Percentiles rank a stretch among this genome's conserved stretches.
Conservation (phyloP, 495 filamentous ascomycete species). For the Opeltia flavorubescens region DNA sequence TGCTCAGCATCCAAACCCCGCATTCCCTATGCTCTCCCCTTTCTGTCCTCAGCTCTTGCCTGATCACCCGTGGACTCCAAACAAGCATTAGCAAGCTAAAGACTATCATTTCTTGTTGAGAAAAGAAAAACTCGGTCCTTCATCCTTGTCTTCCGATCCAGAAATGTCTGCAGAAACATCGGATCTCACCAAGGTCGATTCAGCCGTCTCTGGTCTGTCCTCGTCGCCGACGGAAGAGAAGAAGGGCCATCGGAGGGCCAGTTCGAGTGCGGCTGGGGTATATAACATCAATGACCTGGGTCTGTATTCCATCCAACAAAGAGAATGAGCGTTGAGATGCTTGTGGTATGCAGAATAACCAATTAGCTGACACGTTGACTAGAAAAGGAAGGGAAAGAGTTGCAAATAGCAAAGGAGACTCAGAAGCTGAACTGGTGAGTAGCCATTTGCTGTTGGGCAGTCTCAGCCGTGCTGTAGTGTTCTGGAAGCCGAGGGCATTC, state of each 20-base stretch:
- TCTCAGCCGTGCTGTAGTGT: background rate
- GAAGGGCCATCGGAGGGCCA: conserved; percentile 45
- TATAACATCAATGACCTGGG: conserved; percentile 77
- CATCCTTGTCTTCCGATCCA: too few relatives aligned
- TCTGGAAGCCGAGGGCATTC: too few relatives aligned
- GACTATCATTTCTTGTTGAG: too few relatives aligned
- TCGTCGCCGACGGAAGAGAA: conserved; percentile 47
- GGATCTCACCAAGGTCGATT: conserved; percentile 68
- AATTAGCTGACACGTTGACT: background rate
- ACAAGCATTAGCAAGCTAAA: background rate
- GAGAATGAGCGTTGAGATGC: too few relatives aligned
- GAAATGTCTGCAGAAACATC: conserved; percentile 45
- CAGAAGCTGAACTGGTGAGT: conserved; percentile 82
- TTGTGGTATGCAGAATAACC: background rate
- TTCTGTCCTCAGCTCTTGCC: background rate
- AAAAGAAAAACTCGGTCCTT: too few relatives aligned
- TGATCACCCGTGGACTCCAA: background rate
- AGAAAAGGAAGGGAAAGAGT: conserved; percentile 63
- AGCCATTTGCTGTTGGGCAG: background rate
- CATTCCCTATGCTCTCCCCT: background rate
- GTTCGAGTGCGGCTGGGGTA: conserved; percentile 53
- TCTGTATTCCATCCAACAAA: conserved; percentile 20
- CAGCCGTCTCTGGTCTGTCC: conserved; percentile 65
- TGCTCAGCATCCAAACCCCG: background rate
- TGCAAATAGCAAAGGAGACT: conserved; percentile 74